A percentile compares a stretch with the other conserved stretches of the same genome.
Evolutionary conservation across 345 rosid genomes (phyloP).

Genomic region (Boechera divaricarpa): DNA sequence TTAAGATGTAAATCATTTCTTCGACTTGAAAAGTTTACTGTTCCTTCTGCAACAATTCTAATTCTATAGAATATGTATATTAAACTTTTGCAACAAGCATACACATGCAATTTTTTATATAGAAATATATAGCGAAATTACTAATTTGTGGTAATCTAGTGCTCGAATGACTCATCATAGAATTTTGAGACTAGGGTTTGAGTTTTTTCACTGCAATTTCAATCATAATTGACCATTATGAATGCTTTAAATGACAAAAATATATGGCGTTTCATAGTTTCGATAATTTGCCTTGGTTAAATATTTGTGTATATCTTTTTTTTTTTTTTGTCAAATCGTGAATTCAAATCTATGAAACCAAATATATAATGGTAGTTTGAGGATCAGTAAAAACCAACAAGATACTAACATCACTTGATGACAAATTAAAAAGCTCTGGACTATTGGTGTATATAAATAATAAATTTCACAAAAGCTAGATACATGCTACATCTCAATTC

Average conservation of each 20-base stretch:
- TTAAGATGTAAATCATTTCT: background rate
- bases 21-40: background rate
- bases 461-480: constrained; percentile 9
- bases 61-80: background rate
- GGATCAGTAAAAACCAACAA: background rate
- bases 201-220: too few species aligned
- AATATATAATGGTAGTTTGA: background rate
- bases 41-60: background rate
- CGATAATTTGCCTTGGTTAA: too few species aligned
- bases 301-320: too few species aligned
- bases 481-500: background rate
- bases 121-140: too few species aligned
- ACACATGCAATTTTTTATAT: background rate
- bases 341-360: too few species aligned
- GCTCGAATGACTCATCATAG: too few species aligned
- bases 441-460: background rate
- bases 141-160: too few species aligned
- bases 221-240: too few species aligned
- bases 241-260: too few species aligned
- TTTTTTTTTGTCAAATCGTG: too few species aligned
- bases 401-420: background rate
- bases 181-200: too few species aligned
- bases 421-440: background rate
- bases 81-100: constrained; percentile 12
- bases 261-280: too few species aligned